These are phyloP conservation scores for Paramecium octaurelia DNA, from an alignment of 73 alveolate species.

Conservation along the genomic window DNA sequence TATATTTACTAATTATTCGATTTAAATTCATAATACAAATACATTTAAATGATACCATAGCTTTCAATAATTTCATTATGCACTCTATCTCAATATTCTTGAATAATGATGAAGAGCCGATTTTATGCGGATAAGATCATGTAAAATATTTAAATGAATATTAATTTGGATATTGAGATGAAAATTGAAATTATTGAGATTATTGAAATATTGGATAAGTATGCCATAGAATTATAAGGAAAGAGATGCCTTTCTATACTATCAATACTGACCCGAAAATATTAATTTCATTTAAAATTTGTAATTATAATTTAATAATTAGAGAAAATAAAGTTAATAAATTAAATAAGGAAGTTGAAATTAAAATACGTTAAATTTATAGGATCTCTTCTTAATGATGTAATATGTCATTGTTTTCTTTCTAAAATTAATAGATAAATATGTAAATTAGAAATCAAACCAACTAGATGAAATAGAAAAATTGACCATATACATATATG, in stretches of 20 bases:
- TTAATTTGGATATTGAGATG: neutral
- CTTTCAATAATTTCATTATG: neutral
- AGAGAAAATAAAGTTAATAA: neutral
- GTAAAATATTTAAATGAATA: neutral
- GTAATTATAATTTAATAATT: neutral
- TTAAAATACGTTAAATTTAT: too few species aligned
- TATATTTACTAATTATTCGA: neutral
- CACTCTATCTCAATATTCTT: neutral
- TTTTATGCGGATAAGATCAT: neutral
- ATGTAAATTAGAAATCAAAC: too few species aligned
- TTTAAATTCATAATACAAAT: neutral
- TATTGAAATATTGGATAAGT: neutral
- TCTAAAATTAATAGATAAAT: too few species aligned
- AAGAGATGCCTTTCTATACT: neutral
- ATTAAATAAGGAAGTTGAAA: too few species aligned
- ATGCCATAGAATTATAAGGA: neutral
- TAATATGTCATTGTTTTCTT: too few species aligned
- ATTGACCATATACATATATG: too few species aligned
- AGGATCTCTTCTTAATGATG: too few species aligned
- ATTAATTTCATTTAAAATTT: neutral
- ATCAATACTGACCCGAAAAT: neutral
- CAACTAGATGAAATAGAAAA: too few species aligned
- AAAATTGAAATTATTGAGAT: neutral
- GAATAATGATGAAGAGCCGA: neutral
- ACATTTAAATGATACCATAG: neutral